Evolutionary conservation across 1,284 basidiomycete genomes (phyloP).

Genomic region (Volvariella volvacea): DNA sequence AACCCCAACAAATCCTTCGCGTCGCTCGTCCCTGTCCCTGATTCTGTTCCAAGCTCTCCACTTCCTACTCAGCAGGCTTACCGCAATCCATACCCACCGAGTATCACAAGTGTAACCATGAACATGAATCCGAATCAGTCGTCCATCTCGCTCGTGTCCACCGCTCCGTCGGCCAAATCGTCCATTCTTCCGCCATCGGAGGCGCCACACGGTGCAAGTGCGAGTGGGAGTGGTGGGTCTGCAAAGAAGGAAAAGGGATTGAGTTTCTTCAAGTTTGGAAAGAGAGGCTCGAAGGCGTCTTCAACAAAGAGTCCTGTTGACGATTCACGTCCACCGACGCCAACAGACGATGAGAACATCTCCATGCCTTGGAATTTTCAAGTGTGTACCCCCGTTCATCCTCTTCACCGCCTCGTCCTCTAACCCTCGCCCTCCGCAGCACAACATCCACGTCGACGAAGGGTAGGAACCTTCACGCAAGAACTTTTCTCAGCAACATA

Average conservation of each 20-base stretch:
- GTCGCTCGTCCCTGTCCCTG: conserved; percentile 40
- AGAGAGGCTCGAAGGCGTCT: conserved; percentile 27
- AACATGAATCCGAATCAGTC: conserved; percentile 20
- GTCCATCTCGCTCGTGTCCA: conserved; percentile 24
- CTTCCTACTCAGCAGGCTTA: conserved; percentile 24
- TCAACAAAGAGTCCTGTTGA: conserved; percentile 17
- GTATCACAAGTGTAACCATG: too few relatives aligned
- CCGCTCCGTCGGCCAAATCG: conserved; percentile 24
- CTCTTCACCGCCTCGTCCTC: conserved; percentile 8
- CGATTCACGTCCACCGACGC: conserved; percentile 24
- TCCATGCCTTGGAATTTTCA: conserved; percentile 71
- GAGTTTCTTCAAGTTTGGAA: conserved; percentile 44
- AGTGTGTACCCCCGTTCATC: conserved; percentile 34
- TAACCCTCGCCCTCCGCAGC: conserved; percentile 30
- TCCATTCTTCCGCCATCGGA: too few relatives aligned
- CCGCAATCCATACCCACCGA: conserved; percentile 22
- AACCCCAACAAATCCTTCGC: conserved; percentile 41
- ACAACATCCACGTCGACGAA: conserved; percentile 76
- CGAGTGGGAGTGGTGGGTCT: conserved; percentile 3
- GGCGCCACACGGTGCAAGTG: conserved; percentile 10
- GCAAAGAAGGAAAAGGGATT: conserved; percentile 28
- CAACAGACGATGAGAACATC: conserved; percentile 52
- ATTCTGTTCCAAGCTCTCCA: conserved; percentile 34
- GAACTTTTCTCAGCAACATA: too few relatives aligned
- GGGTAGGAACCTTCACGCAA: conserved; percentile 33